A percentile compares a stretch with the other conserved stretches of the same genome.
phyloP scores from a whole-genome alignment of 495 filamentous ascomycete species.

The Hyaloscypha bicolor region DNA sequence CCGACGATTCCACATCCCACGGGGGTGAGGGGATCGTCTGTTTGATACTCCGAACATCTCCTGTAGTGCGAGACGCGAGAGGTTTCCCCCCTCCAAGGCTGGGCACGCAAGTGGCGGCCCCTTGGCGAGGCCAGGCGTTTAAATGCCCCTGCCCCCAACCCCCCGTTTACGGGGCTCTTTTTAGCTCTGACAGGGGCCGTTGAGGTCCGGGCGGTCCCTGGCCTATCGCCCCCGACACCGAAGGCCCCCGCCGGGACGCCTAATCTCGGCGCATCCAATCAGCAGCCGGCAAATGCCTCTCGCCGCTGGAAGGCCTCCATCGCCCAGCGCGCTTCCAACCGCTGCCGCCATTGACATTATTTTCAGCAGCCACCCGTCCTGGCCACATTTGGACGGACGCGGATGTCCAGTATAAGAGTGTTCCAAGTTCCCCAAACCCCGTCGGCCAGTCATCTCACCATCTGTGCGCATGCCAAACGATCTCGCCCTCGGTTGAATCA shows the following conservation, averaged over 20 bases:
- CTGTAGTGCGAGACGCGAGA: neutral
- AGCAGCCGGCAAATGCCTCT: neutral
- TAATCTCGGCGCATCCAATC: neutral
- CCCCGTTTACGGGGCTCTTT: neutral
- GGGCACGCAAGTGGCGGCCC: neutral
- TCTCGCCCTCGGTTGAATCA: neutral
- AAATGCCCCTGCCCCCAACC: neutral
- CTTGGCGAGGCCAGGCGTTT: neutral
- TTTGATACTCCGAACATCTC: neutral
- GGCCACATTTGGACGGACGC: neutral
- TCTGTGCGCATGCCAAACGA: conserved; percentile 7
- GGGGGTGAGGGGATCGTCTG: neutral
- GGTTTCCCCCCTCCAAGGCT: neutral
- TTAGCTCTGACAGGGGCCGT: neutral
- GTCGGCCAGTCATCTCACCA: conserved; percentile 11
- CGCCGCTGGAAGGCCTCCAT: neutral
- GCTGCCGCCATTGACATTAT: neutral
- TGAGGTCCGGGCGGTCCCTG: neutral
- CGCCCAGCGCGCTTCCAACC: neutral
- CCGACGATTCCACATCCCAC: neutral
- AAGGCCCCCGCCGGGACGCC: neutral
- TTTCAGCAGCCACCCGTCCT: neutral
- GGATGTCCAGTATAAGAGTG: conserved; percentile 10
- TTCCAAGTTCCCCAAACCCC: conserved; percentile 5
- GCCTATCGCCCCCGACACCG: neutral